phyloP scores from a whole-genome alignment of 495 filamentous ascomycete genomes.

The Penicillium silybi region DNA sequence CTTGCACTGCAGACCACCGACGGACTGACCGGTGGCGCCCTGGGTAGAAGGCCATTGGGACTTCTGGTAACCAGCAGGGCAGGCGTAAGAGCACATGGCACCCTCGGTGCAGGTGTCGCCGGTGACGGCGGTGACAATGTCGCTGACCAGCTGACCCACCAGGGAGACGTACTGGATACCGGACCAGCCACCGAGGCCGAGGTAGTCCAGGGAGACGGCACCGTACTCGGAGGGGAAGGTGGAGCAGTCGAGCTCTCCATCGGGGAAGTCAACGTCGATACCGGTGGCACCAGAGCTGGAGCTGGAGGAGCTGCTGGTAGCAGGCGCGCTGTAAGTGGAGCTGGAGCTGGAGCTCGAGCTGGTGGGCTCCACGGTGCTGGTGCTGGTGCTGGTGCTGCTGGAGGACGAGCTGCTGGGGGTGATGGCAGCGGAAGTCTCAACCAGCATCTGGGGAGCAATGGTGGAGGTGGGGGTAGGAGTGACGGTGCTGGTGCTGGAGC shows the following conservation, averaged over 20 bases:
- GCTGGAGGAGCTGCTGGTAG: slow-evolving; percentile 20
- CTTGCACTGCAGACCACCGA: slow-evolving; percentile 80
- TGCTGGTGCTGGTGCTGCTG: slow-evolving; percentile 16
- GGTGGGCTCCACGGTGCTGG: slow-evolving; percentile 12
- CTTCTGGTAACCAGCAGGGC: slow-evolving; percentile 88
- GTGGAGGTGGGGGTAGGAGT: slow-evolving; percentile 18
- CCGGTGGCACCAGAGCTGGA: slow-evolving; percentile 43
- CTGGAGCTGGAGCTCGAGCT: slow-evolving; percentile 10
- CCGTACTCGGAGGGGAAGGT: slow-evolving; percentile 82
- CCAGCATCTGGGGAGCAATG: slow-evolving; percentile 11
- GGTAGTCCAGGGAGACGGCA: slow-evolving; percentile 65
- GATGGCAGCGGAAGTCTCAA: slow-evolving; percentile 17
- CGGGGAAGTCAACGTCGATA: slow-evolving; percentile 68
- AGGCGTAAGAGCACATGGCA: slow-evolving; percentile 88
- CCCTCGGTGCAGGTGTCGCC: slow-evolving; percentile 54
- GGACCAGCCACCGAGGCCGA: slow-evolving; percentile 69
- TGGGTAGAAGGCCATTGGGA: slow-evolving; percentile 83
- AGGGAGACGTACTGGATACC: slow-evolving; percentile 64
- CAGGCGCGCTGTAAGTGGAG: slow-evolving; percentile 8
- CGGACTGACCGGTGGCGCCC: slow-evolving; percentile 77
- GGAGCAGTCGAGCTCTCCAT: slow-evolving; percentile 66
- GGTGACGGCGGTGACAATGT: slow-evolving; percentile 60
- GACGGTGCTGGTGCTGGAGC: slow-evolving; percentile 17
- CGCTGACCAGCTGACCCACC: slow-evolving; percentile 42
- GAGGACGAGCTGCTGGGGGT: slow-evolving; percentile 15